A percentile compares a stretch with the other conserved stretches of the same genome.
phyloP scores from a whole-genome alignment of 2,329 filamentous ascomycete genomes.

The Talaromyces sp. region DNA sequence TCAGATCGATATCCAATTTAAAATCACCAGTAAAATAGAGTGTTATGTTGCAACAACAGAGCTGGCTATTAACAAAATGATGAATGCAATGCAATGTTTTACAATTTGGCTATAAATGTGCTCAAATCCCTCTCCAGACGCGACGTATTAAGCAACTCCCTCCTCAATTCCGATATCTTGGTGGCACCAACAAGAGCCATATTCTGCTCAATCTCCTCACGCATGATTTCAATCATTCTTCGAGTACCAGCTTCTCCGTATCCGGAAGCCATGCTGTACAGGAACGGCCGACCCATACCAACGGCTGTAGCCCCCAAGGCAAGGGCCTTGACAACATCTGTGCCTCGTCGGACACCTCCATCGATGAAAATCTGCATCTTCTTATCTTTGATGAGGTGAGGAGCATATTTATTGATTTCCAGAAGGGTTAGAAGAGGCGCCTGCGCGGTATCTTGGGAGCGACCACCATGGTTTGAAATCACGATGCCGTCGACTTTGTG shows the following conservation, averaged over 20 bases:
- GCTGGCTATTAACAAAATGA: too few species aligned
- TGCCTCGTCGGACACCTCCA: constrained; percentile 62
- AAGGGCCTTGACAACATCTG: constrained; percentile 65
- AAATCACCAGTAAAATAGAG: too few species aligned
- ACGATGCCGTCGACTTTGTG: constrained; percentile 47
- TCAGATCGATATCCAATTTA: too few species aligned
- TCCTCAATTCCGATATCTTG: constrained; percentile 26
- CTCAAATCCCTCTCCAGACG: constrained; percentile 32
- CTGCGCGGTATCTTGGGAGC: constrained; percentile 45
- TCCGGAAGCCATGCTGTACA: constrained; percentile 54
- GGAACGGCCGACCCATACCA: constrained; percentile 59
- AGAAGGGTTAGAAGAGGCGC: constrained; percentile 58
- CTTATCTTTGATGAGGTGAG: constrained; percentile 53
- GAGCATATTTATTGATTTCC: constrained; percentile 61
- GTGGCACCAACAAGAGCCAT: constrained; percentile 35
- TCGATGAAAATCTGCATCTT: constrained; percentile 62
- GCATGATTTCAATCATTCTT: constrained; percentile 36
- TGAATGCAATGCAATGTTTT: not conserved
- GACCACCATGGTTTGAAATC: constrained; percentile 43
- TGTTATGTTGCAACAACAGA: not conserved
- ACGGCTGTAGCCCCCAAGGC: constrained; percentile 64
- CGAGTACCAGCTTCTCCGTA: constrained; percentile 60
- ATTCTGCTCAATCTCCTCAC: constrained; percentile 34
- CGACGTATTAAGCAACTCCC: constrained; percentile 32
- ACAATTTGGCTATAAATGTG: constrained; percentile 20